Evolutionary conservation across 208 protist species (phyloP), one percentile per base, ranked within the genome.

Genomic region (Acanthamoeba lenticulata): DNA sequence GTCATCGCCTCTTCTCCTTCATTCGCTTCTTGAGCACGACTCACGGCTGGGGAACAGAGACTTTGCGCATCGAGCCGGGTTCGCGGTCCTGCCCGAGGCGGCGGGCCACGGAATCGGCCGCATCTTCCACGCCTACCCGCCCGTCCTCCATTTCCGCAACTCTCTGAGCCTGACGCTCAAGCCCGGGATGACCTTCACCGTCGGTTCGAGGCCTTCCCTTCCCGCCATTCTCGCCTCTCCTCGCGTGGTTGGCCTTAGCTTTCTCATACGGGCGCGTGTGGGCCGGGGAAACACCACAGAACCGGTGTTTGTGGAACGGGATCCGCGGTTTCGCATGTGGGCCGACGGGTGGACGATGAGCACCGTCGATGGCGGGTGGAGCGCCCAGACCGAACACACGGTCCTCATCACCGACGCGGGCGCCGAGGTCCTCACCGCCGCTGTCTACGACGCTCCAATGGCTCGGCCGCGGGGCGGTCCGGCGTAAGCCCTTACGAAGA

Each of bases 321-420:
- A 60, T 2, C 74, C 42, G 34, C 94, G 98, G 79, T 98, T 98
- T 94, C 96, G 97, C 24, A 97, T 98, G 17, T 99, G 98, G 98
- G 96, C 98, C 11, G 99, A 99, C 90, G 97, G 98, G 24, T 99
- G 99, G 99, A 99, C 99, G 0, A 98, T 97, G 72, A 94, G 97
- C 0, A 99, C 98, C 21, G 93, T 94, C 57, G 99, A 99, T 95
- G 98, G 99, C 65, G 98, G 98, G 95, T 97, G 98, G 42, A 98
- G 97, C 57, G 99, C 99, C 17, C 99, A 99, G 83, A 99, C 99
- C 94, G 99, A 99, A 97, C 99, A 99, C 95, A 99, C 99, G 24
- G 95, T 99, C 45, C 95, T 99, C 32, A 97, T 99, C 93, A 99
- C 98, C 1, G 94, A 97, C 11, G 96, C 94, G 34, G 98, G 98